Evolutionary conservation across 768 basidiomycete genomes (phyloP).

Genomic region (Mycena amicta): DNA sequence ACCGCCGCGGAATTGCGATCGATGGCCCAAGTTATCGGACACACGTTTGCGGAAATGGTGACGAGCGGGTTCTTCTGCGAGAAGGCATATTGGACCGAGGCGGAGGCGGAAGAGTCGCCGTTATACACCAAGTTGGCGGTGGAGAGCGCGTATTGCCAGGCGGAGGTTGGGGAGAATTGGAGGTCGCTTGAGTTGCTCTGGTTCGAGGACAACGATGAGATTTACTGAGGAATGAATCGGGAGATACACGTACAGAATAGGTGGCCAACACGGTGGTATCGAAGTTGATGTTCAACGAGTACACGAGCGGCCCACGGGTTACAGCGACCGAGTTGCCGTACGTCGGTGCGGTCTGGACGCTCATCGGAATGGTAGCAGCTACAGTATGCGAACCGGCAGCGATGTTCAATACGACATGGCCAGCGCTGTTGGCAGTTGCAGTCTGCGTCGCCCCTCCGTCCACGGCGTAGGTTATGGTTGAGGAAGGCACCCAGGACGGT

Average conservation of each 20-base stretch:
- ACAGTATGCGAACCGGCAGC: conserved; percentile 13
- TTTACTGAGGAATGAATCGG: background rate
- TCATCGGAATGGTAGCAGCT: conserved; percentile 13
- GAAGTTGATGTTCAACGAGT: conserved; percentile 10
- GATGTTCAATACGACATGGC: conserved; percentile 14
- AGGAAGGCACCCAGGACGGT: conserved; percentile 10
- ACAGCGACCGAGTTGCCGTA: conserved; percentile 15
- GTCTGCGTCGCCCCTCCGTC: conserved; percentile 11
- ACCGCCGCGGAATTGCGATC: conserved; percentile 5
- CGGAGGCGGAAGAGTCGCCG: conserved; percentile 6
- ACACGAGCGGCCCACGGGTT: conserved; percentile 14
- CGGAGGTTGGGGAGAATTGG: conserved; percentile 10
- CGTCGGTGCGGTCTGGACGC: conserved; percentile 6
- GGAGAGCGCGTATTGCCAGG: conserved; percentile 19
- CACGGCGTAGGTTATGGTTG: conserved; percentile 9
- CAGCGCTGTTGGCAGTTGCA: conserved; percentile 13
- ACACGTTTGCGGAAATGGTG: conserved; percentile 14
- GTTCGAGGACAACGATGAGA: background rate
- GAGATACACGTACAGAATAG: background rate
- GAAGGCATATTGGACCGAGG: conserved; percentile 8
- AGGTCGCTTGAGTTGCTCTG: conserved; percentile 16
- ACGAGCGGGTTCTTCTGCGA: conserved; percentile 12
- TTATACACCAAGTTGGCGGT: conserved; percentile 13
- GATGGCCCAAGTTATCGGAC: conserved; percentile 12
- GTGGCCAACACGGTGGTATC: conserved; percentile 5